These are phyloP conservation scores for Boletus insuetus DNA, from an alignment of 768 basidiomycete species.

Conservation along the genomic window DNA sequence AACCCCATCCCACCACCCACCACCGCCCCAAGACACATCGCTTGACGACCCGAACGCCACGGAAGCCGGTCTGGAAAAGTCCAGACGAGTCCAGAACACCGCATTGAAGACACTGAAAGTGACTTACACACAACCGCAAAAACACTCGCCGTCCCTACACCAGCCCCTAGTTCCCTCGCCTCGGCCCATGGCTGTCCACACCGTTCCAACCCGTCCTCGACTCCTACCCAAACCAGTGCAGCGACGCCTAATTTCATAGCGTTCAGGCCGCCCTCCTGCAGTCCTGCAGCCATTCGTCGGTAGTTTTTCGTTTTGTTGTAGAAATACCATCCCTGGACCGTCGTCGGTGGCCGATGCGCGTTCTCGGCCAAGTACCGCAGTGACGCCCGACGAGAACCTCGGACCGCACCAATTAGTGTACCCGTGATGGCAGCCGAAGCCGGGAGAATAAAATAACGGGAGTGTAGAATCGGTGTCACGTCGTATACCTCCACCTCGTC, in stretches of 20 bases:
- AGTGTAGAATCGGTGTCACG: conserved; percentile 30
- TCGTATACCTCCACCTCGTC: conserved; percentile 23
- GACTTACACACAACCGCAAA: conserved; percentile 56
- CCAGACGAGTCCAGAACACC: background rate
- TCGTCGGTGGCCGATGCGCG: conserved; percentile 81
- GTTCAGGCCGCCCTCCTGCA: conserved; percentile 64
- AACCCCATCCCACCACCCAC: conserved; percentile 54
- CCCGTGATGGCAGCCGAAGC: conserved; percentile 59
- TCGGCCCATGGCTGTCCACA: conserved; percentile 36
- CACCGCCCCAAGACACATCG: conserved; percentile 52
- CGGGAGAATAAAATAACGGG: conserved; percentile 62
- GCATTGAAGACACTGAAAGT: background rate
- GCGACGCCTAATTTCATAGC: conserved; percentile 48
- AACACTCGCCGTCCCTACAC: conserved; percentile 56
- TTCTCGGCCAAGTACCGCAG: conserved; percentile 91
- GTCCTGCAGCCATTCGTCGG: conserved; percentile 67
- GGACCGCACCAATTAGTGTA: conserved; percentile 66
- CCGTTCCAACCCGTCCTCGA: conserved; percentile 44
- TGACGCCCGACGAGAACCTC: conserved; percentile 67
- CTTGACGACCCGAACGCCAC: conserved; percentile 46
- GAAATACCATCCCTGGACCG: conserved; percentile 90
- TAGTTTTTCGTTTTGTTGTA: conserved; percentile 98
- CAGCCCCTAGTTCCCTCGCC: conserved; percentile 59
- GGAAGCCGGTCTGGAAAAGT: conserved; percentile 52
- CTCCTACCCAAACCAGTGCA: conserved; percentile 47